Evolutionary conservation across 2,329 filamentous ascomycete species (phyloP).

Genomic region (Stromatinia cepivora): DNA sequence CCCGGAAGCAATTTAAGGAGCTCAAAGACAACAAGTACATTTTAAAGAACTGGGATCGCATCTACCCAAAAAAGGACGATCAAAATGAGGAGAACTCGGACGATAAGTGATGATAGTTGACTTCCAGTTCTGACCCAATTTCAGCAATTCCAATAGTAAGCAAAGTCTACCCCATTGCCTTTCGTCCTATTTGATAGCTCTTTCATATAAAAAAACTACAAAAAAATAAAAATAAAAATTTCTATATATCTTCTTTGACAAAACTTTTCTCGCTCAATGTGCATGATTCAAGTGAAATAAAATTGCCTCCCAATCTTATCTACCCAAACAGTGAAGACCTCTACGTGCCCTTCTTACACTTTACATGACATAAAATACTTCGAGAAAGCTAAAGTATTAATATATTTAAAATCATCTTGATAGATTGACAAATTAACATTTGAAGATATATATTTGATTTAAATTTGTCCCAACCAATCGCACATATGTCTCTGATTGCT

Average conservation of each 20-base stretch:
- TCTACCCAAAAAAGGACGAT: too few relatives aligned
- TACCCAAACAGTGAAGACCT: neutral
- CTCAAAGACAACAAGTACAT: fast-evolving
- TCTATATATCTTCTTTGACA: neutral
- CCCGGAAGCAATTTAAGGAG: fast-evolving
- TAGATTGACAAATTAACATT: neutral
- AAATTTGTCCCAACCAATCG: neutral
- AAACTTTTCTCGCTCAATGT: neutral
- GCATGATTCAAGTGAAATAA: neutral
- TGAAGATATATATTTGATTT: neutral
- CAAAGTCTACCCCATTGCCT: neutral
- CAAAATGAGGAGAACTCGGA: neutral
- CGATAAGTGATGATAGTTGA: too few relatives aligned
- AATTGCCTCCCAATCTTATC: neutral
- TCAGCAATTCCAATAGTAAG: neutral
- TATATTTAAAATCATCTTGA: neutral
- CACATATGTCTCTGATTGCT: neutral
- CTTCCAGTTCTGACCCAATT: too few relatives aligned
- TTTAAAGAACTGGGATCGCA: fast-evolving
- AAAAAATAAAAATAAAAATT: neutral
- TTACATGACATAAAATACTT: neutral
- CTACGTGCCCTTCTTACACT: neutral
- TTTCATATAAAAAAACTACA: neutral
- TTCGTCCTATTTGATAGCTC: neutral
- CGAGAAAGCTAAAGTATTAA: neutral